Base-by-base conservation (phyloP, 2,329 filamentous ascomycete species). In the Ophiostoma piceae region DNA sequence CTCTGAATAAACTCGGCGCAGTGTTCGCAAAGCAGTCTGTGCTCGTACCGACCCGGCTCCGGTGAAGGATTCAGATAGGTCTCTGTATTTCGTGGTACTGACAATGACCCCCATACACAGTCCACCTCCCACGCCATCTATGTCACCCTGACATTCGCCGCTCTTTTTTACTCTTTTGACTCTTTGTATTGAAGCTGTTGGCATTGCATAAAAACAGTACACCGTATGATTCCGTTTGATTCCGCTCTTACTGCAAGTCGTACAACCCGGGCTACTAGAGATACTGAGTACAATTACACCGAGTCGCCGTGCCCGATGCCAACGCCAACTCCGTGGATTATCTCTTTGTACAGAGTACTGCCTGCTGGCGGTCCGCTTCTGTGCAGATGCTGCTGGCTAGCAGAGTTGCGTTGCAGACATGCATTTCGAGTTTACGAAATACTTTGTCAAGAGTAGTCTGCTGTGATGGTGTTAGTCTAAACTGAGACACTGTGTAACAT, bases 1-100 rank as follows among this genome's bases (percentile, higher is more conserved):
- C 26, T 29, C 26, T 29, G 26, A 29, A 29, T 57, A 57, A 57
- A 22, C 62, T 39, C 35, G 35, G 62, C 35, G 62, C 62, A 41
- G 35, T 65, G 62, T 39, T 65, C 62, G 62, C 62, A 41, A 39
- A 35, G 39, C 19, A 39, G 62, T 65, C 62, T 41, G 62, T 65
- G 62, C 62, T 39, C 32, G 32, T 37, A 19, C 60, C 29, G 32
- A 19, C 29, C 29, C 60, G 19, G 32, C 60, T 64, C 29, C 8
- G 60, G 32, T 35, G 16, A 37, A 35, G 16, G 29, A 19, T 9
- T 64, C 22, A 60, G 26, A 29, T 16, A 19, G 29, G 14, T 35
- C 43, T 47, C 43, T 14, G 43, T 19, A 47, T 16, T 47, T 16
- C 43, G 0, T 3, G 14, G 16, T 47, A 19, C 43, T 43, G 41